Evolutionary conservation across 352 stramenopile genomes (phyloP).

Genomic region (Phytophthora tubulina): DNA sequence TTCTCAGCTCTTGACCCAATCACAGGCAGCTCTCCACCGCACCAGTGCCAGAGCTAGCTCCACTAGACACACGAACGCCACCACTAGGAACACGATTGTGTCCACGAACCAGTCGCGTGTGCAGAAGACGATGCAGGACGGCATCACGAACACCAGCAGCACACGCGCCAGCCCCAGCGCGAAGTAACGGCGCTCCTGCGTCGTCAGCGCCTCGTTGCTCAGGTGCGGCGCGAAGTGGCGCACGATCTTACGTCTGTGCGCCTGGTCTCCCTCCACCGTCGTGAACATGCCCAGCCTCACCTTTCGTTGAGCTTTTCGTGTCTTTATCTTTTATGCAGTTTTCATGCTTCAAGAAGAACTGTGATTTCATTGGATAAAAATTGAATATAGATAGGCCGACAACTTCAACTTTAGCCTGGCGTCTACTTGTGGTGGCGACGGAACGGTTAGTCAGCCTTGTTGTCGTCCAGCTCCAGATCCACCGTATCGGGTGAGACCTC

Average conservation of each 20-base stretch:
- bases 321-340: conserved; percentile 19
- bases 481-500: conserved; percentile 41
- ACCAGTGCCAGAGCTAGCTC: conserved; percentile 65
- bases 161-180: conserved; percentile 60
- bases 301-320: neutral
- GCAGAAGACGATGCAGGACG: conserved; percentile 57
- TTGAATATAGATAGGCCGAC: conserved; percentile 32
- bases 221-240: conserved; percentile 77
- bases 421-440: conserved; percentile 15
- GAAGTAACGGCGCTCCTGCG: conserved; percentile 70
- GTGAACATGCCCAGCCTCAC: conserved; percentile 34
- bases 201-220: conserved; percentile 54
- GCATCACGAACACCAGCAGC: conserved; percentile 62
- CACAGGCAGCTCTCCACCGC: conserved; percentile 14
- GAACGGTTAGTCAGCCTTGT: conserved; percentile 31
- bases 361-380: conserved; percentile 42
- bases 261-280: conserved; percentile 47
- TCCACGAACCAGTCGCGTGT: conserved; percentile 66
- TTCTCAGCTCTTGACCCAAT: neutral
- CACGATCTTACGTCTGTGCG: conserved; percentile 79
- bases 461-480: conserved; percentile 36
- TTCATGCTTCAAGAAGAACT: conserved; percentile 16
- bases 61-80: conserved; percentile 57
- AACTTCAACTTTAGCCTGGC: conserved; percentile 31
- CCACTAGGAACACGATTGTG: conserved; percentile 72